Base-by-base conservation (phyloP, 169 alveolate species). In the Cryptosporidium sp. region DNA sequence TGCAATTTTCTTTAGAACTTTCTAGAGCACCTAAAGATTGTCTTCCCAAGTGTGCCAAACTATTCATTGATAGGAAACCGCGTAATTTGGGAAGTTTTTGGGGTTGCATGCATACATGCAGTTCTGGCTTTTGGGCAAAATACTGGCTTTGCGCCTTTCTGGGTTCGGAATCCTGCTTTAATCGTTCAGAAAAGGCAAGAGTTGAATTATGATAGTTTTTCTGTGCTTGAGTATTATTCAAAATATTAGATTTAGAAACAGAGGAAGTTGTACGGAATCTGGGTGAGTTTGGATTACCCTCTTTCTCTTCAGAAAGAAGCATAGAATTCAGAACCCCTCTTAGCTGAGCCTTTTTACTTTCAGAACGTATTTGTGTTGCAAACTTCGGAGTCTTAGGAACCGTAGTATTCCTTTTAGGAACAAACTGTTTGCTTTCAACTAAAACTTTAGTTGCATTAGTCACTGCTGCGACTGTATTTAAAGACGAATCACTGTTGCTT, bases 51-150 rank as follows among this genome's bases (percentile, higher is more conserved):
- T 65, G 73, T 29, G 75, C 43, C 35, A 80, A 80, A 80, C 89
- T 80, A 80, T 65, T 80, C 89, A 80, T 80, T 80, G 89, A 80
- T 58, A 80, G 75, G 50, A 80, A 80, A 31, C 89, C 89, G 62
- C 89, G 75, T 21, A 80, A 65, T 21, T 43, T 59, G 39, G 89
- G 89, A 62, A 80, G 89, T 29, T 59, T 62, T 70, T 10, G 50
- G 18, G 71, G 51, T 29, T 65, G 71, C 71, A 65, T 31, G 71
- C 52, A n/a, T 31, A 51, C 50, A 37, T 31, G 21, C 14, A 21
- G 8, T n/a, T 55, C 67, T 55, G 67, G 67, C 21, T 55, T 55
- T 55, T 55, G 37, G 35, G 6, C 35, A 26, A 12, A 0, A 55
- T 55, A 5, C 12, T 55, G 67, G 35, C 67, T 21, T 8, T 55